Evolutionary conservation across 169 alveolate species (phyloP).

Genomic region (Ichthyophthirius multifiliis): DNA sequence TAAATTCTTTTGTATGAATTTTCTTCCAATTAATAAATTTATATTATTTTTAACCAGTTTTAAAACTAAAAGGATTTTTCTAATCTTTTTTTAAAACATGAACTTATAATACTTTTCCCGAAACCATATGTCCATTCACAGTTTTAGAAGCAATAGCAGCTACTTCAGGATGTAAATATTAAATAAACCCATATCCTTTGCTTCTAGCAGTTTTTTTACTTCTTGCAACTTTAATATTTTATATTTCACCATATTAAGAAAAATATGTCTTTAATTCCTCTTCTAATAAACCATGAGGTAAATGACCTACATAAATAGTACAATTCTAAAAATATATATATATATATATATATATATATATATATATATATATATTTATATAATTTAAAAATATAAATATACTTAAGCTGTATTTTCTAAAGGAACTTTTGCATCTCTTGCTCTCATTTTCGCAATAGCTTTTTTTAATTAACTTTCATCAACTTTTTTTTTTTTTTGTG

Average conservation of each 20-base stretch:
- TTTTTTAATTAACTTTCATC: background rate
- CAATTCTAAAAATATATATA: conserved; percentile 5
- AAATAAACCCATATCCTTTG: conserved; percentile 71
- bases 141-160: conserved; percentile 71
- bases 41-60: conserved; percentile 40
- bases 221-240: conserved; percentile 49
- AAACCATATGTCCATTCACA: conserved; percentile 57
- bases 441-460: background rate
- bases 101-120: conserved; percentile 43
- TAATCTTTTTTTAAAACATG: conserved; percentile 51
- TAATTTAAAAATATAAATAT: background rate
- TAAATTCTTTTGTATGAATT: background rate
- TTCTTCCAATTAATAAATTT: conserved; percentile 15
- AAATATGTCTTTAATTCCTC: conserved; percentile 62
- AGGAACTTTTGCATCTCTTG: background rate
- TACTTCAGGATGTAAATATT: conserved; percentile 52
- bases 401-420: background rate
- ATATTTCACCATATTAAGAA: conserved; percentile 61
- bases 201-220: conserved; percentile 62
- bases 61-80: conserved; percentile 55
- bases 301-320: conserved; percentile 67
- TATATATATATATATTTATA: no score
- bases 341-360: no score
- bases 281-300: conserved; percentile 72
- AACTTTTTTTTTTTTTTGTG: background rate